Percentiles rank a stretch among this genome's conserved stretches.
Evolutionary conservation across 257 asterid genomes (phyloP).

Genomic region (Solanum chmielewskii): DNA sequence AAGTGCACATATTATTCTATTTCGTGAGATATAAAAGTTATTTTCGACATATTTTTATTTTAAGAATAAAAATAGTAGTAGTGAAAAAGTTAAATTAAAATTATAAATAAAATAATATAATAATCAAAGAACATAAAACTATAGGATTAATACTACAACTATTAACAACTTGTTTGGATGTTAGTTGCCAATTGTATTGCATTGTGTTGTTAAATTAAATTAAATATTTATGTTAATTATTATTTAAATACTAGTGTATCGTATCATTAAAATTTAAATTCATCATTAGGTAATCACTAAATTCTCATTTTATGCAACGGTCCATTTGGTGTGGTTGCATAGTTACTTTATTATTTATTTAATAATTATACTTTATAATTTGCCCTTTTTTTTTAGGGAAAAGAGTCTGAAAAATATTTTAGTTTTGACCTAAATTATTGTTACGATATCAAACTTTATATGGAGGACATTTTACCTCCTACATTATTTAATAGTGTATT

Average conservation of each 20-base stretch:
- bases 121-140: background rate
- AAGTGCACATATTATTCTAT: background rate
- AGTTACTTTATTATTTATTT: background rate
- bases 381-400: background rate
- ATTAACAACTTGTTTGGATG: background rate
- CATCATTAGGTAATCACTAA: background rate
- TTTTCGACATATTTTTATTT: background rate
- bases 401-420: fast-evolving
- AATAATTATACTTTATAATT: background rate
- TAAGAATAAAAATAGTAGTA: background rate
- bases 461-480: no score
- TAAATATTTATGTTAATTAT: no score
- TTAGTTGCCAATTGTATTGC: no score
- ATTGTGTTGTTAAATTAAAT: no score
- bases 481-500: no score
- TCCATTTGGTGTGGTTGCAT: background rate
- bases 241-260: no score
- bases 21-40: background rate
- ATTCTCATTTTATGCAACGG: background rate
- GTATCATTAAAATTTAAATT: no score
- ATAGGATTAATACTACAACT: background rate
- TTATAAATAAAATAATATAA: background rate
- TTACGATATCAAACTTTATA: no score
- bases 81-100: background rate
- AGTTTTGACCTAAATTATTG: no score